A percentile compares a stretch with the other conserved stretches of the same genome.
Conservation (phyloP, 2,329 filamentous ascomycete genomes). For the Alternaria hordeiaustralica region DNA sequence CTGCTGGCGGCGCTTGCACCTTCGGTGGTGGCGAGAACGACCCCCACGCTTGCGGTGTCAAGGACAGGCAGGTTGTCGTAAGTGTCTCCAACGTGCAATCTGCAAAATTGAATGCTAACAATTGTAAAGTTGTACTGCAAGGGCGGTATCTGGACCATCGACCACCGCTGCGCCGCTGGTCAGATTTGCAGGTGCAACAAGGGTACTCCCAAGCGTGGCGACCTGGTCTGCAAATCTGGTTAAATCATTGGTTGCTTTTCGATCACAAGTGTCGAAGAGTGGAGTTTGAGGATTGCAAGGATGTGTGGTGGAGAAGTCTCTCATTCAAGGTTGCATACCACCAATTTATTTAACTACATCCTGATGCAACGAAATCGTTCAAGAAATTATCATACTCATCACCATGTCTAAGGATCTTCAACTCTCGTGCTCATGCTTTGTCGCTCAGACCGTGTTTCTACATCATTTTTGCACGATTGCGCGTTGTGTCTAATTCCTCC, state of each 20-base stretch:
- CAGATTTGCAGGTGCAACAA: not conserved
- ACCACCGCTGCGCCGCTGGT: not conserved
- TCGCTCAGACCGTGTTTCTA: not conserved
- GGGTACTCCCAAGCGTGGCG: not conserved
- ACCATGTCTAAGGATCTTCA: not conserved
- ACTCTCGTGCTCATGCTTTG: not conserved
- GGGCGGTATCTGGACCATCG: not conserved
- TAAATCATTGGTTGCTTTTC: not conserved
- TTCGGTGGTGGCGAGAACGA: not conserved
- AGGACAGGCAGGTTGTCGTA: not conserved
- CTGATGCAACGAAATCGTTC: not conserved
- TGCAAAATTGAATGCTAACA: not conserved
- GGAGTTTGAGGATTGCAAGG: not conserved
- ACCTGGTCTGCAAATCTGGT: not conserved
- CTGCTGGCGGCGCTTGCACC: not conserved
- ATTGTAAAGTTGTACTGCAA: not conserved
- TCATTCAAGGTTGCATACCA: not conserved
- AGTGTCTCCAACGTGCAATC: not conserved
- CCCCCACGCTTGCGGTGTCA: not conserved
- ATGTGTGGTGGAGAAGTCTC: not conserved
- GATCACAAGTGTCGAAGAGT: not conserved
- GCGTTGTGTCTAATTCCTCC: not conserved
- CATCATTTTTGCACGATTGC: not conserved
- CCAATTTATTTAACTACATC: not conserved
- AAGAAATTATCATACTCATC: not conserved